Percentiles rank a stretch among this genome's conserved stretches.
Evolutionary conservation across 1,139 yeast genomes (phyloP).

Genomic region (Diutina pseudorugosa): DNA sequence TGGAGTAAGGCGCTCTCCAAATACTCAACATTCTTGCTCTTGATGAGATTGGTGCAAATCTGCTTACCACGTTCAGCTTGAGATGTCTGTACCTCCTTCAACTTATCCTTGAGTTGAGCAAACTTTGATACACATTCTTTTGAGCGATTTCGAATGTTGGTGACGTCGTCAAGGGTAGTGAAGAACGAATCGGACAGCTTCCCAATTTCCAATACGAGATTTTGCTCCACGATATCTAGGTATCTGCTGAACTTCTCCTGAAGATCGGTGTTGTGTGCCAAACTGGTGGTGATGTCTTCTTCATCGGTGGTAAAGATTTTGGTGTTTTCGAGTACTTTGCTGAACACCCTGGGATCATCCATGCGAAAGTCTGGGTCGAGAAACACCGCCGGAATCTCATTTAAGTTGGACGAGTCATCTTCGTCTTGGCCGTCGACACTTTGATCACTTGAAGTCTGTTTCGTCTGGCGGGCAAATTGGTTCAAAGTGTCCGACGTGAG

Average conservation of each 20-base stretch:
- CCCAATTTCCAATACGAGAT: conserved; percentile 72
- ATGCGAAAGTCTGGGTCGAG: conserved; percentile 59
- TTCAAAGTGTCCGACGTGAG: conserved; percentile 39
- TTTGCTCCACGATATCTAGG: conserved; percentile 74
- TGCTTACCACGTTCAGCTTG: conserved; percentile 22
- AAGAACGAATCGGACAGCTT: conserved; percentile 77
- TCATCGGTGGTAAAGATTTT: conserved; percentile 22
- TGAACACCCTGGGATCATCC: conserved; percentile 81
- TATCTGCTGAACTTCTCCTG: conserved; percentile 77
- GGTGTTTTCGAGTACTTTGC: conserved; percentile 51
- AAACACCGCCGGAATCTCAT: conserved; percentile 56
- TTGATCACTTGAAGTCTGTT: conserved; percentile 7
- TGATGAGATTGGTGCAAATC: not conserved
- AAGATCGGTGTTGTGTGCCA: conserved; percentile 37
- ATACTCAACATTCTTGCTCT: not conserved
- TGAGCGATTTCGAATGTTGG: conserved; percentile 48
- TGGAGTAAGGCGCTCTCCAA: not conserved
- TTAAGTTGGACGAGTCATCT: conserved; percentile 6
- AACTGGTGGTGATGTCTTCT: conserved; percentile 6
- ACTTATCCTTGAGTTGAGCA: conserved; percentile 27
- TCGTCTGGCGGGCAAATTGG: conserved; percentile 22
- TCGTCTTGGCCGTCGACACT: conserved; percentile 9
- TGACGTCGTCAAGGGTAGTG: conserved; percentile 68
- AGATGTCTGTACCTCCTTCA: conserved; percentile 31
- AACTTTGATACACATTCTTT: conserved; percentile 37